phyloP scores from a whole-genome alignment of 2,329 filamentous ascomycete species.

The Arthrocladium fulminans region DNA sequence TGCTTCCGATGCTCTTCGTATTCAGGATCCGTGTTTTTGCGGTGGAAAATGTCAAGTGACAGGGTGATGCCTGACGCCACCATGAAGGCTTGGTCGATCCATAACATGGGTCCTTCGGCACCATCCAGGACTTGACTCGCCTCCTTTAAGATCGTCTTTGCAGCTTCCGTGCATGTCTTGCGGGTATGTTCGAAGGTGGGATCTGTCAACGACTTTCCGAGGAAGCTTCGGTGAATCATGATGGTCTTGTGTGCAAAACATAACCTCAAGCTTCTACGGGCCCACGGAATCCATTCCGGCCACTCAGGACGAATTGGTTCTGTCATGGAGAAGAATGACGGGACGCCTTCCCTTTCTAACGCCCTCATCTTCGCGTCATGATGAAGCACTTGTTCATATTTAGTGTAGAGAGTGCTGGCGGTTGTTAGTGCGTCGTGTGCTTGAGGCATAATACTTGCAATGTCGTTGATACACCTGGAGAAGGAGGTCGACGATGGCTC shows the following conservation, averaged over 20 bases:
- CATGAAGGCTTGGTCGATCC: conserved; percentile 37
- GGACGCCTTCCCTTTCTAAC: conserved; percentile 27
- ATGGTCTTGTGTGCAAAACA: conserved; percentile 38
- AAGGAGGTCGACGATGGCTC: conserved; percentile 29
- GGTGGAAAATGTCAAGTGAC: conserved; percentile 32
- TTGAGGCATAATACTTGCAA: conserved; percentile 31
- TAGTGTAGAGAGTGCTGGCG: conserved; percentile 30
- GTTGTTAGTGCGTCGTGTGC: conserved; percentile 32
- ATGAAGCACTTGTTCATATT: conserved; percentile 34
- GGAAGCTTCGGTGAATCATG: conserved; percentile 36
- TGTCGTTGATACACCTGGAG: conserved; percentile 31
- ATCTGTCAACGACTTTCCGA: conserved; percentile 35
- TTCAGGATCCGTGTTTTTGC: conserved; percentile 18
- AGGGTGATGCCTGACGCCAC: conserved; percentile 34
- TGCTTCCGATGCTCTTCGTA: conserved; percentile 19
- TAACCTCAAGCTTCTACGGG: conserved; percentile 31
- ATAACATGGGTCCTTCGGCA: conserved; percentile 33
- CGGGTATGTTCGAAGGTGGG: conserved; percentile 35
- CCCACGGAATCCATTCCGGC: conserved; percentile 36
- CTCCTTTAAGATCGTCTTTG: conserved; percentile 33
- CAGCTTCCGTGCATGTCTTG: conserved; percentile 34
- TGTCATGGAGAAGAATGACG: conserved; percentile 28
- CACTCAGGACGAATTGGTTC: conserved; percentile 29
- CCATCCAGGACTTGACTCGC: conserved; percentile 28
- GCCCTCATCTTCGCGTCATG: conserved; percentile 33